Evolutionary conservation across 169 alveolate species (phyloP).

Genomic region (Eimeria sp.): DNA sequence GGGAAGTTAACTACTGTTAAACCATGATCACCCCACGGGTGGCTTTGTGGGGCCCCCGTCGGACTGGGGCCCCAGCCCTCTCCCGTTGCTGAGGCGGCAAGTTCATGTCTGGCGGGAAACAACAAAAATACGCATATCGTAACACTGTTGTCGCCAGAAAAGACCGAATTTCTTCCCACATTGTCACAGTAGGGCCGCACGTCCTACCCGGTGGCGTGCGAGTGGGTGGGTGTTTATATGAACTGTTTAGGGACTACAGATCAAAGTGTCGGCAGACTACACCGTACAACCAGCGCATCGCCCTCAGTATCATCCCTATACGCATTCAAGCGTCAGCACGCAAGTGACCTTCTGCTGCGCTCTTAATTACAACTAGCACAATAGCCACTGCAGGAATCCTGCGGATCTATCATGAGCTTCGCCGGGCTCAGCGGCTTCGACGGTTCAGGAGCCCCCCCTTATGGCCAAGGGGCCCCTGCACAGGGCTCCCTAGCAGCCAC

Average conservation of each 20-base stretch:
- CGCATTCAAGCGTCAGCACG: background rate
- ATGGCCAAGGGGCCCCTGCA: slow-evolving; percentile 46
- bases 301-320: background rate
- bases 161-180: background rate
- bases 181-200: background rate
- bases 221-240: background rate
- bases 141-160: background rate
- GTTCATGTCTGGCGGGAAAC: background rate
- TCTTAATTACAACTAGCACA: background rate
- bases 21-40: slow-evolving; percentile 7
- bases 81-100: background rate
- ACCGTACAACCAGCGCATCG: background rate
- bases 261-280: background rate
- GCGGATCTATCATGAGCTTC: slow-evolving; percentile 17
- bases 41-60: slow-evolving; percentile 22
- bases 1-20: background rate
- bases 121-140: background rate
- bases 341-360: background rate
- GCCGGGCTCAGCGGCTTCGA: slow-evolving; percentile 50
- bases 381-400: background rate
- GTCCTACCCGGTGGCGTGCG: background rate
- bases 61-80: background rate
- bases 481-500: slow-evolving; percentile 19
- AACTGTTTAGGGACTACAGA: background rate
- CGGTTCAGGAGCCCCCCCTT: background rate